A percentile compares a stretch with the other conserved stretches of the same genome.
Evolutionary conservation across 2,329 filamentous ascomycete species (phyloP).

Genomic region (Beauveria medogensis): DNA sequence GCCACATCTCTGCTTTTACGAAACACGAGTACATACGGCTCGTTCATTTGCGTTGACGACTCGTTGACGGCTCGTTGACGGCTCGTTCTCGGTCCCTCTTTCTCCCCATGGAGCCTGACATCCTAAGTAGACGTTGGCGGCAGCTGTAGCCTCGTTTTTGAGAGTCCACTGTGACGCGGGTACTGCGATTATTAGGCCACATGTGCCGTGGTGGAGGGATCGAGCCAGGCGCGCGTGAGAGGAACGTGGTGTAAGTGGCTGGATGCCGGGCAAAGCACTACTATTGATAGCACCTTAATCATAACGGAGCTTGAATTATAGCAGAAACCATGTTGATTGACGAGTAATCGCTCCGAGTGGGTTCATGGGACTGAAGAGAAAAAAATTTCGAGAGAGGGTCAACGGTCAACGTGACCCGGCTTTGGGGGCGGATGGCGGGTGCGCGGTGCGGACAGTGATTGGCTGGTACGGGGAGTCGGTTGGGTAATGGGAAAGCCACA

Average conservation of each 20-base stretch:
- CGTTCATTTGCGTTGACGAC: background rate
- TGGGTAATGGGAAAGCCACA: constrained; percentile 8
- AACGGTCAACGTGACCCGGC: constrained; percentile 6
- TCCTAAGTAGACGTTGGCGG: background rate
- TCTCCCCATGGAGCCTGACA: no score
- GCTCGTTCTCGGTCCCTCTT: no score
- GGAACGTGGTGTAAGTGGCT: background rate
- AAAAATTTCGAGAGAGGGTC: constrained; percentile 3
- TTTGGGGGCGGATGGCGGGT: background rate
- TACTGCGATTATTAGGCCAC: constrained; percentile 3
- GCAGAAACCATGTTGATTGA: no score
- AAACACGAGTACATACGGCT: background rate
- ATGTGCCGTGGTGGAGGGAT: background rate
- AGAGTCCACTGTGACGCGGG: background rate
- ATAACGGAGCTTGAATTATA: background rate
- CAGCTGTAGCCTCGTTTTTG: constrained; percentile 9
- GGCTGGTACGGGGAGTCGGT: background rate
- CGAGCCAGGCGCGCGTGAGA: no score
- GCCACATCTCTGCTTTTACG: background rate
- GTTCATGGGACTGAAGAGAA: background rate
- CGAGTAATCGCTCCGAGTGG: background rate
- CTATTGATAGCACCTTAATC: background rate
- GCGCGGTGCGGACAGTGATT: background rate
- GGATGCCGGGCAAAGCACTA: background rate
- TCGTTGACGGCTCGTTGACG: no score